Evolutionary conservation across 1,284 basidiomycete genomes (phyloP).

Genomic region (Volvariella surrecta): DNA sequence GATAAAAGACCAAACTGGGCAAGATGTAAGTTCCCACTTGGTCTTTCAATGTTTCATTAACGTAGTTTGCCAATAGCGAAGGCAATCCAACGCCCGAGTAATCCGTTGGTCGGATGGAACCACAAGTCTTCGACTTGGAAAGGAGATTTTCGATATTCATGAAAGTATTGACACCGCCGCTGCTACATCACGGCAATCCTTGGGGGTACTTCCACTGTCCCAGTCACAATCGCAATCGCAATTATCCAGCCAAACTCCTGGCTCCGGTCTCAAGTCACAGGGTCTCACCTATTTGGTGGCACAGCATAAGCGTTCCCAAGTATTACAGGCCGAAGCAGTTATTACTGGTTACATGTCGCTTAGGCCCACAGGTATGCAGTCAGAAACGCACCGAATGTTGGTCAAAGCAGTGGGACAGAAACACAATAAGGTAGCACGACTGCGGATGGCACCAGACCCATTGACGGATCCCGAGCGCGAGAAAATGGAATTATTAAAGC

Average conservation of each 20-base stretch:
- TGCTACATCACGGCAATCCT: no score
- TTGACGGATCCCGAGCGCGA: conserved; percentile 66
- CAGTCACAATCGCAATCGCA: no score
- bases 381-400: conserved; percentile 82
- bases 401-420: conserved; percentile 82
- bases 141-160: conserved; percentile 85
- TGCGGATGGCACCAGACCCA: conserved; percentile 69
- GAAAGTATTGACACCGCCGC: conserved; percentile 68
- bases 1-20: conserved; percentile 61
- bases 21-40: conserved; percentile 47
- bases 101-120: conserved; percentile 91
- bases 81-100: conserved; percentile 82
- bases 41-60: conserved; percentile 2
- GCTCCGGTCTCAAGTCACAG: conserved; percentile 45
- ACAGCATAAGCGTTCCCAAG: conserved; percentile 79
- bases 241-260: no score
- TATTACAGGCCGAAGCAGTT: conserved; percentile 78
- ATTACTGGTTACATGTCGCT: conserved; percentile 80
- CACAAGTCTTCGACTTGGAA: conserved; percentile 79
- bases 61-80: neutral
- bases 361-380: conserved; percentile 84
- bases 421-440: conserved; percentile 70
- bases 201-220: no score
- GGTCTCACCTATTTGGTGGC: conserved; percentile 85
- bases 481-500: conserved; percentile 59